Percentiles rank a stretch among this genome's conserved stretches.
These are phyloP conservation scores for Fusarium keratoplasticum DNA, from an alignment of 2,329 filamentous ascomycete species.

Conservation along the genomic window DNA sequence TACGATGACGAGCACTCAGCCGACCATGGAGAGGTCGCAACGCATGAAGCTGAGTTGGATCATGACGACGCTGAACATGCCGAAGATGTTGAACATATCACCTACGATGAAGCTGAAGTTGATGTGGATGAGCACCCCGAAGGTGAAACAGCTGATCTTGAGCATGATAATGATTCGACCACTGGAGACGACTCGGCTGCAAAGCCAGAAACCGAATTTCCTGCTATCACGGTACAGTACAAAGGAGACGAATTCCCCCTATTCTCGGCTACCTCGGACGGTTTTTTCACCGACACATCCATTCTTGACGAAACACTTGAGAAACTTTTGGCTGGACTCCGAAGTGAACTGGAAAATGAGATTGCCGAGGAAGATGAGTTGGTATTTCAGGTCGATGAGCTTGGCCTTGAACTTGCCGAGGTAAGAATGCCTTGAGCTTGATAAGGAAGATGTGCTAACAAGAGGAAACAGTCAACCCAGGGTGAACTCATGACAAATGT, in stretches of 20 bases:
- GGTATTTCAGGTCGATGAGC: slow-evolving; percentile 63
- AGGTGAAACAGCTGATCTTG: slow-evolving; percentile 8
- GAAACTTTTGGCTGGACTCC: slow-evolving; percentile 57
- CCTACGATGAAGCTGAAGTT: slow-evolving; percentile 13
- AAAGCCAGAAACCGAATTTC: slow-evolving; percentile 42
- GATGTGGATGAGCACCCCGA: slow-evolving; percentile 18
- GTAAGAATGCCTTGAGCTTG: slow-evolving; percentile 46
- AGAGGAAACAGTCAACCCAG: slow-evolving; percentile 48
- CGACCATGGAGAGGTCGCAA: slow-evolving; percentile 5
- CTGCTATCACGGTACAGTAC: slow-evolving; percentile 56
- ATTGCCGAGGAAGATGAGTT: slow-evolving; percentile 60
- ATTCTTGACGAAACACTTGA: slow-evolving; percentile 59
- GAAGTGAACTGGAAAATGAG: slow-evolving; percentile 59
- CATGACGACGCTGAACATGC: slow-evolving; percentile 8
- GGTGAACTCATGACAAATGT: slow-evolving; percentile 49
- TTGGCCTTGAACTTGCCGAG: slow-evolving; percentile 65
- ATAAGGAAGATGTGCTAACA: slow-evolving; percentile 40
- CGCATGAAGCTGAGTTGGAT: not conserved
- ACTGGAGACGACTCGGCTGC: slow-evolving; percentile 21
- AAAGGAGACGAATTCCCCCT: slow-evolving; percentile 58
- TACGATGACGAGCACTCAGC: slow-evolving; percentile 3
- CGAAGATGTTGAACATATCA: slow-evolving; percentile 5
- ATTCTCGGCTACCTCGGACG: slow-evolving; percentile 50
- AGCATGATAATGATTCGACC: slow-evolving; percentile 6
- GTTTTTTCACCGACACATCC: slow-evolving; percentile 59